Evolutionary conservation across 371 early-diverging fungal genomes (phyloP).

Genomic region (Rhizopus arrhizus): DNA sequence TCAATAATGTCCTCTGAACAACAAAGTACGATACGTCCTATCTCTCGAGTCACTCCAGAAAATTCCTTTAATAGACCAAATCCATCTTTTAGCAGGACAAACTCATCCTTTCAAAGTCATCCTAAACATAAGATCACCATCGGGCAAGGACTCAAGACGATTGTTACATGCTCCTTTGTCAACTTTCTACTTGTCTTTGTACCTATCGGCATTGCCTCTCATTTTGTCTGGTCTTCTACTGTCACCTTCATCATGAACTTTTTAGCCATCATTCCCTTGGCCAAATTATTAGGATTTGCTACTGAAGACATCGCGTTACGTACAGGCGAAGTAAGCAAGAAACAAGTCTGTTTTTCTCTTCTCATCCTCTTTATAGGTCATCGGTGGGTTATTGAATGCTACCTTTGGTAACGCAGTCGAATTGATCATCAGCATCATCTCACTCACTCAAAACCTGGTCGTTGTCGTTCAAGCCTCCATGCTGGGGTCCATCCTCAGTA

Average conservation of each 20-base stretch:
- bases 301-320: conserved; percentile 73
- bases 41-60: no score
- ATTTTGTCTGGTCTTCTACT: conserved; percentile 64
- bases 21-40: no score
- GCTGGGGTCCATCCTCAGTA: conserved; percentile 84
- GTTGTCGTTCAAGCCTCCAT: conserved; percentile 85
- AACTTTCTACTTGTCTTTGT: conserved; percentile 51
- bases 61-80: no score
- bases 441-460: conserved; percentile 73
- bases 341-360: neutral
- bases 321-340: conserved; percentile 51
- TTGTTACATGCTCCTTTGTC: no score
- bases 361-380: conserved; percentile 42
- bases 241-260: conserved; percentile 83
- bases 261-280: conserved; percentile 86
- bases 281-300: conserved; percentile 61
- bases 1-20: no score
- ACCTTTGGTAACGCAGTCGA: conserved; percentile 90
- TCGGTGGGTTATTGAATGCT: conserved; percentile 87
- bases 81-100: no score
- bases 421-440: conserved; percentile 76
- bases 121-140: no score
- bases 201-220: conserved; percentile 77
- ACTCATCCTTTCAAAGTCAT: no score
- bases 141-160: no score